These are phyloP conservation scores for Clonostachys sp. DNA, from an alignment of 2,329 filamentous ascomycete species.

Conservation along the genomic window DNA sequence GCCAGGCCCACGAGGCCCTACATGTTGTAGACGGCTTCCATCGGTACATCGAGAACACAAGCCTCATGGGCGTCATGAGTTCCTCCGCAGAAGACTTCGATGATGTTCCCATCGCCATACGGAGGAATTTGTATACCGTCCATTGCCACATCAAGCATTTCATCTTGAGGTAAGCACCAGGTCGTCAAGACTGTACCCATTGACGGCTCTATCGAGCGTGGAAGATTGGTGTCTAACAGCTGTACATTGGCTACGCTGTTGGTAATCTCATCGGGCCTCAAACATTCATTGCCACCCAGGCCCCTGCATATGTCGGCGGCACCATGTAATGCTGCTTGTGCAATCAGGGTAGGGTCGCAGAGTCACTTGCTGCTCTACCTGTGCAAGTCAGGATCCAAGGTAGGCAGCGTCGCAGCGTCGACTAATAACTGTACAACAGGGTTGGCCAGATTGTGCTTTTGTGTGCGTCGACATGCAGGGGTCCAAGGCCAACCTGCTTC, in stretches of 20 bases:
- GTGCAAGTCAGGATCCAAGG: too few species aligned
- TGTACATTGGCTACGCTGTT: slow-evolving; percentile 3
- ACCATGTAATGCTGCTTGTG: too few species aligned
- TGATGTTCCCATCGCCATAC: slow-evolving; percentile 9
- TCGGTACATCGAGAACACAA: slow-evolving; percentile 4
- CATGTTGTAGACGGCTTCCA: background rate
- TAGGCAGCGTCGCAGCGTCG: too few species aligned
- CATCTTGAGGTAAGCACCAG: slow-evolving; percentile 1
- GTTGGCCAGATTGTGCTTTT: too few species aligned
- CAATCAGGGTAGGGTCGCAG: too few species aligned
- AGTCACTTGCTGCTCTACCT: too few species aligned
- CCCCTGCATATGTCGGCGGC: slow-evolving; percentile 11
- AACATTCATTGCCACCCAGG: slow-evolving; percentile 1
- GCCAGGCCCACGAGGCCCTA: too few species aligned
- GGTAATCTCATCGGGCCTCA: slow-evolving; percentile 3
- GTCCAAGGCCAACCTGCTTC: too few species aligned
- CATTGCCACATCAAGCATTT: slow-evolving; percentile 4
- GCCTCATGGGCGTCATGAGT: slow-evolving; percentile 3
- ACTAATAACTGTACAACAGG: too few species aligned
- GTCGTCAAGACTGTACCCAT: slow-evolving; percentile 2
- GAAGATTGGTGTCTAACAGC: slow-evolving; percentile 4
- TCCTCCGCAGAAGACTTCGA: slow-evolving; percentile 9
- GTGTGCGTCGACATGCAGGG: too few species aligned
- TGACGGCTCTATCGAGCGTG: slow-evolving; percentile 3
- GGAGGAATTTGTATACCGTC: slow-evolving; percentile 3